Evolutionary conservation across 2,329 filamentous ascomycete genomes (phyloP).

Genomic region (Curvularia sp.): DNA sequence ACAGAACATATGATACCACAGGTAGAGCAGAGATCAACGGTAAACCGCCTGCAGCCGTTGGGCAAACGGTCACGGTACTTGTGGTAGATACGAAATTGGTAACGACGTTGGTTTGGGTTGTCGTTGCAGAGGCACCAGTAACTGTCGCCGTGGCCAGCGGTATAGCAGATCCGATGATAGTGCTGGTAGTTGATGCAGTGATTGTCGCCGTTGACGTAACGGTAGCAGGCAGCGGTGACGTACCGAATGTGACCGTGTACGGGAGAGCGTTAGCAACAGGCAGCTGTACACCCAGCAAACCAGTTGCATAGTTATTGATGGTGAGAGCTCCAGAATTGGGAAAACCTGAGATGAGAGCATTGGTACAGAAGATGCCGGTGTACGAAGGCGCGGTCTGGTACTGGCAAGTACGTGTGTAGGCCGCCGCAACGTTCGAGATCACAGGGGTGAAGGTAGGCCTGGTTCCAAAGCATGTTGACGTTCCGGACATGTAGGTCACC

Average conservation of each 20-base stretch:
- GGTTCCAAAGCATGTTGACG: conserved; percentile 18
- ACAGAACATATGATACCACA: not conserved
- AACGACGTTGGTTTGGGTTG: not conserved
- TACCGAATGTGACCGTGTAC: conserved; percentile 15
- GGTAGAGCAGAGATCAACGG: not conserved
- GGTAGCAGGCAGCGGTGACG: conserved; percentile 3
- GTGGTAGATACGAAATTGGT: conserved; percentile 5
- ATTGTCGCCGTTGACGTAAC: conserved; percentile 3
- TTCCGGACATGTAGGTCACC: conserved; percentile 21
- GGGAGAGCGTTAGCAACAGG: conserved; percentile 3
- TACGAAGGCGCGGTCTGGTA: conserved; percentile 8
- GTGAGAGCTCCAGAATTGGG: conserved; percentile 17
- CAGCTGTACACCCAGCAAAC: not conserved
- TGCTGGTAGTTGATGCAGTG: conserved; percentile 6
- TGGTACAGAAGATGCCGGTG: conserved; percentile 11
- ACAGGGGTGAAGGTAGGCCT: conserved; percentile 21
- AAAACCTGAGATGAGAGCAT: conserved; percentile 9
- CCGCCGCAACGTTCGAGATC: conserved; percentile 14
- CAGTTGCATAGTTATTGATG: conserved; percentile 3
- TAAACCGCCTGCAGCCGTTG: not conserved
- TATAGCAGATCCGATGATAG: not conserved
- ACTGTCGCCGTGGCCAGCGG: conserved; percentile 6
- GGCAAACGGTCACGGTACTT: conserved; percentile 9
- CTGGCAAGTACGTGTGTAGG: conserved; percentile 14
- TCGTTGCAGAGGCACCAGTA: not conserved